Evolutionary conservation across 306 rosid species (phyloP).

Genomic region (Lathyrus sativus): DNA sequence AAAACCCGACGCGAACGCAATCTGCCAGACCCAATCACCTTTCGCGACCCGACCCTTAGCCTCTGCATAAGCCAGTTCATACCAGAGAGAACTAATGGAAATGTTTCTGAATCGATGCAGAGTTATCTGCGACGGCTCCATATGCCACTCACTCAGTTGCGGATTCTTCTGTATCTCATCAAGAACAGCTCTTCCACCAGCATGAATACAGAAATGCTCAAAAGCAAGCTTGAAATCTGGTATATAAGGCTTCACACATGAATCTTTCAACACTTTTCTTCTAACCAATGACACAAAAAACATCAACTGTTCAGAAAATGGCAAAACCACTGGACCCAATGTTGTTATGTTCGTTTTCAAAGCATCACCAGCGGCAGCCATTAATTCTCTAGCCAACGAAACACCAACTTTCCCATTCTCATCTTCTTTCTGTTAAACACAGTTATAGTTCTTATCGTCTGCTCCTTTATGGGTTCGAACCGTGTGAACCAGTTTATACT

Average conservation of each 20-base stretch:
- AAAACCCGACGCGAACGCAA: slow-evolving; percentile 91
- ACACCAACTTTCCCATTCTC: slow-evolving; percentile 66
- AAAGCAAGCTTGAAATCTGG: slow-evolving; percentile 84
- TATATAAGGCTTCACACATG: too few relatives aligned
- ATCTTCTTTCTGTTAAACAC: slow-evolving; percentile 82
- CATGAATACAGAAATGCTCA: slow-evolving; percentile 92
- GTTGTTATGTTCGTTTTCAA: slow-evolving; percentile 83
- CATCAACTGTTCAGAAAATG: slow-evolving; percentile 68
- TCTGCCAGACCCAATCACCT: slow-evolving; percentile 90
- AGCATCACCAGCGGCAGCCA: slow-evolving; percentile 89
- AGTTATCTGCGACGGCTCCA: slow-evolving; percentile 95
- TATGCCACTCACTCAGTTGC: slow-evolving; percentile 77
- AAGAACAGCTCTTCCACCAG: too few relatives aligned
- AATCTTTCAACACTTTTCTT: slow-evolving; percentile 50
- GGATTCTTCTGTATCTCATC: slow-evolving; percentile 88
- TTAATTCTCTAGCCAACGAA: slow-evolving; percentile 67
- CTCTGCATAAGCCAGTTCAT: slow-evolving; percentile 80
- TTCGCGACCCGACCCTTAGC: slow-evolving; percentile 67
- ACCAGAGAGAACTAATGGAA: slow-evolving; percentile 89
- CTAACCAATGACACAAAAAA: slow-evolving; percentile 62
- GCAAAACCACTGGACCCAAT: slow-evolving; percentile 78
- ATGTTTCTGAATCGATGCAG: slow-evolving; percentile 89
- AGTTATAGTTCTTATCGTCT: slow-evolving; percentile 61
- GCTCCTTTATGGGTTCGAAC: slow-evolving; percentile 90
- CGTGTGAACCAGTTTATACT: slow-evolving; percentile 77